Evolutionary conservation across 192 early-diverging fungal species (phyloP).

Genomic region (Dispira simplex): DNA sequence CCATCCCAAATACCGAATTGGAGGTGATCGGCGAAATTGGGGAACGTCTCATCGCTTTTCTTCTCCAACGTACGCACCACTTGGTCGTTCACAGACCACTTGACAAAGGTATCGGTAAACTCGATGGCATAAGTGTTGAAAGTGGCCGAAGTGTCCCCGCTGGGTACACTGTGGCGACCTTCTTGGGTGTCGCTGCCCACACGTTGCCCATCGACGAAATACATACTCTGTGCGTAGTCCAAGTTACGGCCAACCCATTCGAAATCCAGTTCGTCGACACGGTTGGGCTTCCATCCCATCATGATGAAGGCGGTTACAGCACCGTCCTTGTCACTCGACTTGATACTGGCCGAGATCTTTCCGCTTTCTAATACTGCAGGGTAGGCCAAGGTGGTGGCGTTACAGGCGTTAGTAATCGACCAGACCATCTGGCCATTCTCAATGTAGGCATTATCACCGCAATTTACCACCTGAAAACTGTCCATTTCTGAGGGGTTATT

Average conservation of each 20-base stretch:
- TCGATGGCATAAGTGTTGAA: conserved; percentile 46
- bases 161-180: neutral
- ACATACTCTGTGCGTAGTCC: neutral
- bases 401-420: conserved; percentile 7
- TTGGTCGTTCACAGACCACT: conserved; percentile 39
- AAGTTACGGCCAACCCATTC: conserved; percentile 8
- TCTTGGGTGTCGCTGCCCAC: neutral
- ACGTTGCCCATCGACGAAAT: neutral
- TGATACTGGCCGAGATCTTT: conserved; percentile 10
- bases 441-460: conserved; percentile 1
- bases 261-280: conserved; percentile 6
- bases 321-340: conserved; percentile 1
- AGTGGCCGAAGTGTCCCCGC: conserved; percentile 19
- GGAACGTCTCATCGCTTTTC: neutral
- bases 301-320: conserved; percentile 11
- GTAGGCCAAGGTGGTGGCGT: conserved; percentile 8
- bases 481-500: neutral
- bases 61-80: conserved; percentile 23
- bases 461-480: neutral
- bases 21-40: conserved; percentile 13
- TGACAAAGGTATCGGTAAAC: conserved; percentile 30
- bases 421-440: conserved; percentile 11
- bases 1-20: conserved; percentile 31
- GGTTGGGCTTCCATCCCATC: neutral
- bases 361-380: neutral